phyloP scores from a whole-genome alignment of 306 rosid species.

The Pterocarpus santalinus region DNA sequence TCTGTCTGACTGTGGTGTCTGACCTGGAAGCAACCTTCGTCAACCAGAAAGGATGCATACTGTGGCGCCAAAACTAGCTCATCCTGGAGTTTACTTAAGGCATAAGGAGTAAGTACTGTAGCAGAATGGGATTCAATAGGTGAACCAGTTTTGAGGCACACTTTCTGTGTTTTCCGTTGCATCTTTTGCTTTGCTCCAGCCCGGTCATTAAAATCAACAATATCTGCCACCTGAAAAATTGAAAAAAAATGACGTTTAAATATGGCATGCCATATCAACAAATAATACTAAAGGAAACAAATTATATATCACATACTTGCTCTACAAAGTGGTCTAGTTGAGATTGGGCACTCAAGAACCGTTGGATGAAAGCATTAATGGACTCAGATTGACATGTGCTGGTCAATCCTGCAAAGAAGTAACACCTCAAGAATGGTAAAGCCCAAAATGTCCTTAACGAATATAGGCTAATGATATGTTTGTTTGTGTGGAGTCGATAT shows the following conservation, averaged over 20 bases:
- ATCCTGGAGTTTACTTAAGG: conserved; percentile 81
- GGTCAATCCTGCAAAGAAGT: conserved; percentile 81
- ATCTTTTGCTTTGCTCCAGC: conserved; percentile 75
- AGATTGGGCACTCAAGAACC: conserved; percentile 75
- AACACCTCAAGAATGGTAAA: conserved; percentile 77
- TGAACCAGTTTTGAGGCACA: conserved; percentile 84
- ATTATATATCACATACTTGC: conserved; percentile 60
- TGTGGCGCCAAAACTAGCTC: conserved; percentile 91
- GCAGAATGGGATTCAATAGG: conserved; percentile 93
- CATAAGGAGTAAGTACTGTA: conserved; percentile 77
- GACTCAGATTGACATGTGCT: conserved; percentile 68
- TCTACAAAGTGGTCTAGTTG: conserved; percentile 72
- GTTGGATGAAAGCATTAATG: conserved; percentile 73
- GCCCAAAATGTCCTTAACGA: conserved; percentile 83
- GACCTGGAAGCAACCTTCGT: conserved; percentile 86
- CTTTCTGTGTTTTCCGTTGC: conserved; percentile 74
- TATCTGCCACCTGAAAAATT: conserved; percentile 63
- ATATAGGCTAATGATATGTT: conserved; percentile 78
- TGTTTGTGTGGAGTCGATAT: conserved; percentile 75
- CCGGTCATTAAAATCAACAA: conserved; percentile 75
- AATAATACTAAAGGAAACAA: conserved; percentile 20
- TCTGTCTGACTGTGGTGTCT: conserved; percentile 82
- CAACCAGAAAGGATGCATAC: conserved; percentile 73
- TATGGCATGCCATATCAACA: conserved; percentile 28
- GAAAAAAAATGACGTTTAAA: conserved; percentile 9